A percentile compares a stretch with the other conserved stretches of the same genome.
These are phyloP conservation scores for Colletotrichum liaoningense DNA, from an alignment of 2,329 filamentous ascomycete genomes.

Conservation along the genomic window DNA sequence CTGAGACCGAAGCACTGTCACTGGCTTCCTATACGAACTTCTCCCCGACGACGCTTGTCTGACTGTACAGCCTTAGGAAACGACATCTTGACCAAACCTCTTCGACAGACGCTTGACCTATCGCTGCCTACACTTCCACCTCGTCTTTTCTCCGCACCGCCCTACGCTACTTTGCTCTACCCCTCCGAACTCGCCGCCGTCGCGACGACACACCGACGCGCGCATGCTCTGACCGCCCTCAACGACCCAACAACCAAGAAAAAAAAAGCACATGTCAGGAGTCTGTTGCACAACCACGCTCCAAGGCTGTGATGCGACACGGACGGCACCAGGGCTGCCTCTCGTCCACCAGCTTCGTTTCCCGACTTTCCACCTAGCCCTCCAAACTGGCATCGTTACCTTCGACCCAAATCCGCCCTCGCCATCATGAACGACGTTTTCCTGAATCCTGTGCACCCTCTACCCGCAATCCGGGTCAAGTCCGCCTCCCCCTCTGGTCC, in stretches of 20 bases:
- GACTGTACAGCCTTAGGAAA: background rate
- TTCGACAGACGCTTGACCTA: background rate
- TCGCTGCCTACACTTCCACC: background rate
- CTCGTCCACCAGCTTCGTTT: background rate
- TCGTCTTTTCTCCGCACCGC: background rate
- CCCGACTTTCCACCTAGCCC: background rate
- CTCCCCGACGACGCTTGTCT: background rate
- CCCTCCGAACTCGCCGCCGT: background rate
- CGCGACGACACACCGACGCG: conserved; percentile 23
- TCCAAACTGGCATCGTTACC: background rate
- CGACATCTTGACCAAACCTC: background rate
- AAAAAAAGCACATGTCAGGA: conserved; percentile 30
- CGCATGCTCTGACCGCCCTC: conserved; percentile 30
- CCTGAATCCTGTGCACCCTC: conserved; percentile 33
- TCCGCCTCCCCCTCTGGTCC: conserved; percentile 3
- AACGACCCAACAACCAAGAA: background rate
- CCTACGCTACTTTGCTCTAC: background rate
- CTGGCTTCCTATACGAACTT: background rate
- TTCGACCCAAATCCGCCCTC: background rate
- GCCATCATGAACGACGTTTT: conserved; percentile 36
- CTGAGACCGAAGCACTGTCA: background rate
- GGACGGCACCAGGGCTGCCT: conserved; percentile 23
- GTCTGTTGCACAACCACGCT: conserved; percentile 4
- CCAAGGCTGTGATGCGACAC: conserved; percentile 33
- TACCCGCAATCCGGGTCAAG: conserved; percentile 24